These are phyloP conservation scores for Penicillium sp. DNA, from an alignment of 2,329 filamentous ascomycete species.

Conservation along the genomic window DNA sequence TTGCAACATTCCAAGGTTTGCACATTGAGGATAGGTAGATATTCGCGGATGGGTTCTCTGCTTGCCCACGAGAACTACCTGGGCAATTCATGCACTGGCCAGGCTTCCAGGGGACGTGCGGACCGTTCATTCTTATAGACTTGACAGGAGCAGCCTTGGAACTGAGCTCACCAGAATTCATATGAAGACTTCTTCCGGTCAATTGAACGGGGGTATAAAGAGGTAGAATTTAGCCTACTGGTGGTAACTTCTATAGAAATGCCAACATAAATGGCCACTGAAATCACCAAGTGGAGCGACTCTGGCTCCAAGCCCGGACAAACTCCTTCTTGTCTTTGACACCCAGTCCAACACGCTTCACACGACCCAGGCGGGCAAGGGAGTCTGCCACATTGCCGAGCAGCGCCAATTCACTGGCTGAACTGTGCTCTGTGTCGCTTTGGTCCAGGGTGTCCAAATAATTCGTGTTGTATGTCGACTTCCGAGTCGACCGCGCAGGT, in stretches of 20 bases:
- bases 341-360: slow-evolving; percentile 84
- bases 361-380: slow-evolving; percentile 80
- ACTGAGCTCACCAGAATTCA: no score
- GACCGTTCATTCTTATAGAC: background rate
- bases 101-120: no score
- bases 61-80: no score
- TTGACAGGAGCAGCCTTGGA: no score
- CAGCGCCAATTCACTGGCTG: slow-evolving; percentile 64
- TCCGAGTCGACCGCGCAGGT: slow-evolving; percentile 21
- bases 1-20: no score
- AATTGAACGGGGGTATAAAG: background rate
- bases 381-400: slow-evolving; percentile 82
- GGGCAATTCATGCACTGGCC: no score
- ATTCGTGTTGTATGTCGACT: slow-evolving; percentile 46
- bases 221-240: background rate
- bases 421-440: slow-evolving; percentile 38
- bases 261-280: background rate
- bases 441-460: slow-evolving; percentile 48
- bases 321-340: slow-evolving; percentile 82
- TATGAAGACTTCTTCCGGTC: background rate
- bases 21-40: no score
- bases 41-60: no score
- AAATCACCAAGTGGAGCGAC: slow-evolving; percentile 31
- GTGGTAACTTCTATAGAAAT: background rate
- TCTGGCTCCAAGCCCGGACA: slow-evolving; percentile 67